A percentile compares a stretch with the other conserved stretches of the same genome.
Evolutionary conservation across 2,329 filamentous ascomycete species (phyloP).

Genomic region (Fusarium foetens): DNA sequence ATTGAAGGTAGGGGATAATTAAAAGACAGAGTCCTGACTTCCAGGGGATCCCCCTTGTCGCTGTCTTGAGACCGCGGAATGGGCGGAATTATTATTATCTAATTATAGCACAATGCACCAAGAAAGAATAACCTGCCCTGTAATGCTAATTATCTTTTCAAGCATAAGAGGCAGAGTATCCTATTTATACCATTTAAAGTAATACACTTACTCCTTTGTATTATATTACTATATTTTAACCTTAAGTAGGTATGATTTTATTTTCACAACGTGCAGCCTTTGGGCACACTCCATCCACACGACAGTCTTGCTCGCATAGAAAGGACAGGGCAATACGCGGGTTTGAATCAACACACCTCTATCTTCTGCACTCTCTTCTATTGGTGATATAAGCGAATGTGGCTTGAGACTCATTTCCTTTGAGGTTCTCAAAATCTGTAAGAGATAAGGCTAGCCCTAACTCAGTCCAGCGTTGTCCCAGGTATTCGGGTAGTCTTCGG

Average conservation of each 20-base stretch:
- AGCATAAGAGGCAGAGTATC: neutral
- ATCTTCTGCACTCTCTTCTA: neutral
- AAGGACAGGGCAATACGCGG: no score
- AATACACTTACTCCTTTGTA: no score
- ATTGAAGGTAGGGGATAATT: neutral
- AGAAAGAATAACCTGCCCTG: neutral
- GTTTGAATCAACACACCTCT: fast-evolving
- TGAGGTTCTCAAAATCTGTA: fast-evolving
- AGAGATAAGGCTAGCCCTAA: neutral
- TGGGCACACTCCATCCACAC: fast-evolving
- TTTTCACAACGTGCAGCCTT: neutral
- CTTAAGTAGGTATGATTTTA: neutral
- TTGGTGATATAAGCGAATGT: neutral
- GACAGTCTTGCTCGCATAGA: neutral
- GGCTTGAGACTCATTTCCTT: neutral
- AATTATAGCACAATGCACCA: neutral
- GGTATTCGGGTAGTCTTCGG: neutral
- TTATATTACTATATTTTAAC: no score
- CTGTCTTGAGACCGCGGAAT: neutral
- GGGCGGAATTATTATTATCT: no score
- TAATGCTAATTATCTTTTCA: neutral
- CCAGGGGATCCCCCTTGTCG: fast-evolving
- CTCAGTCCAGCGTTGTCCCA: neutral
- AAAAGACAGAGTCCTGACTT: neutral
- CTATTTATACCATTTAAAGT: no score